Evolutionary conservation across 208 protist genomes (phyloP).

Genomic region (Phytomonas francai): DNA sequence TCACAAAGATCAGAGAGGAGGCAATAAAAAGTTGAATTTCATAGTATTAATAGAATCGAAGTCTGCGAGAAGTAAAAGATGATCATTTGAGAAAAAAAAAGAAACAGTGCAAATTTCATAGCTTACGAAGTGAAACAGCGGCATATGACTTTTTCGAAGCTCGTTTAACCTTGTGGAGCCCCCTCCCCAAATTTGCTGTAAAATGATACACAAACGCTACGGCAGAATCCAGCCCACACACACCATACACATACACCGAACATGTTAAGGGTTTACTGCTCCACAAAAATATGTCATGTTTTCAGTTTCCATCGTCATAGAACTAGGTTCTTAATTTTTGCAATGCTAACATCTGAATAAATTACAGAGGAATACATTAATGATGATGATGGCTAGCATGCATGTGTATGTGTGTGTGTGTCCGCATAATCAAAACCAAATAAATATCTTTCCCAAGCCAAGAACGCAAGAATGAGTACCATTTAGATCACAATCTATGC

Average conservation of each 20-base stretch:
- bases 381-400: not conserved
- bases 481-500: not conserved
- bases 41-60: slow-evolving; percentile 5
- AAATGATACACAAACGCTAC: not conserved
- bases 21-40: not conserved
- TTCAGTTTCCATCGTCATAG: not conserved
- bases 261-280: not conserved
- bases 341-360: not conserved
- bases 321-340: not conserved
- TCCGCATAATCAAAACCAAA: not conserved
- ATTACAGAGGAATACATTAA: not conserved
- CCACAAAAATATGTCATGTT: not conserved
- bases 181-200: not conserved
- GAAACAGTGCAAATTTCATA: not conserved
- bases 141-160: not conserved
- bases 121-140: not conserved
- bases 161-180: not conserved
- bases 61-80: not conserved
- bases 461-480: not conserved
- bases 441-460: not conserved
- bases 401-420: not conserved
- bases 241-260: not conserved
- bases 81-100: slow-evolving; percentile 3
- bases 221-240: not conserved
- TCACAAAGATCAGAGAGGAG: slow-evolving; percentile 3